Evolutionary conservation across 768 basidiomycete genomes (phyloP), one percentile per base, ranked within the genome.

Genomic region (Boletus rubropictus): DNA sequence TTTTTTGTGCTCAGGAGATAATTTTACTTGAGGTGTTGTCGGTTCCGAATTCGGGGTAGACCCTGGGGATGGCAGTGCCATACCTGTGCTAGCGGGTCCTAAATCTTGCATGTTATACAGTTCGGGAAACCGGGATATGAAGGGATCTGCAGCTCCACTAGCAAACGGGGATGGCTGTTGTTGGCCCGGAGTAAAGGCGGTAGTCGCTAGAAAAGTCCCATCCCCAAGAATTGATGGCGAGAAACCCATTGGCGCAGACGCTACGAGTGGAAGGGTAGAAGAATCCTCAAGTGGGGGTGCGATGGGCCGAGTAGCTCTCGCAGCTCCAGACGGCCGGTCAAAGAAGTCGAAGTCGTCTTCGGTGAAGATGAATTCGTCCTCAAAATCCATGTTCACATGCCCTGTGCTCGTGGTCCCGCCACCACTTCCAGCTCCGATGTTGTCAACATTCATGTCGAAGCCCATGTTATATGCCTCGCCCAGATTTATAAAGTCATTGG

Each of bases 261-360:
- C 62, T 7, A 63, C 50, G 14, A 70, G 65, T 21, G 67, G 65
- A 35, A 71, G 57, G 10, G 58, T 53, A n/a, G 61, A 54, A 18
- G 55, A 15, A 12, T 51, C 53, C 41, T 46, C 55, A 15, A 60
- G 50, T 12, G 61, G 39, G 43, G 50, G 42, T 31, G 33, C 34
- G 1, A 59, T 48, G 22, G 58, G 48, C 11, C 55, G 54, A 33
- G 62, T 21, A 31, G 57, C 29, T 27, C 64, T 59, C 7, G 59
- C 43, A 36, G 56, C 48, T 24, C 54, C 49, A 1, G 75, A 69
- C 0, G 80, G 81, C 21, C 72, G 73, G 59, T 92, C 88, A 60
- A 91, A 93, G 65, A 89, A 92, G 61, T 79, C 84, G 63, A 92
- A 93, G 63, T 93, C 89, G 46, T 90, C 89, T 42, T 93, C 89